Evolutionary conservation across 2,329 filamentous ascomycete genomes (phyloP), one percentile per base, ranked within the genome.

Genomic region (Fusarium incarnatum): DNA sequence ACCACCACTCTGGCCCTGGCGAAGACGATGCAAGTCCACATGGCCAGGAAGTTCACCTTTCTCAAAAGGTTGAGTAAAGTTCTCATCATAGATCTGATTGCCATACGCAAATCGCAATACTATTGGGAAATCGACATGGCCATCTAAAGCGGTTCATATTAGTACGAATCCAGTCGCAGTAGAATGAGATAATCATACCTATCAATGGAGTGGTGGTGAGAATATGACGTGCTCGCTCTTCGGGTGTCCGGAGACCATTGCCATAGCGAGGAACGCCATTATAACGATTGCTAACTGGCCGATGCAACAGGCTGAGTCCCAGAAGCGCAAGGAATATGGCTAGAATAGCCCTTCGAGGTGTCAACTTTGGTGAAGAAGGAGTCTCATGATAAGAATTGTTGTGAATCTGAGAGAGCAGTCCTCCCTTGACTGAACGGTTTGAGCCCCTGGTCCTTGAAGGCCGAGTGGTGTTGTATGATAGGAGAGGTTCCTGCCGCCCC

Each of bases 121-220:
- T 41, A 96, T 91, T 23, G 95, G 87, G 50, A 98, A 85, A 78
- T 98, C 95, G 81, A 97, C 92, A 78, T 98, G 94, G 1, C 94
- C 94, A 79, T 98, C 94, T 94, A 70, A 4, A n/a, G 64, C 15
- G 68, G 27, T 34, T 23, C 12, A 15, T 18, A 18, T 64, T 25
- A 64, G 34, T 22, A 34, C 13, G 7, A 1, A 28, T 7, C 2
- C 3, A 9, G 23, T 8, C 8, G 11, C 13, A 16, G 1, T n/a
- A 9, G 37, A 30, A 10, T 9, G 4, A 20, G 15, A 9, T 11
- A n/a, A 6, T 23, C 20, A 46, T 79, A 87, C 85, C 85, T 65
- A 87, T 86, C 70, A 87, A 75, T 3, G 85, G 85, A 2, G 81
- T 85, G 8, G 77, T 68, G 8, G 79, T 77, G 32, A 87, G 79